Evolutionary conservation across 1,284 basidiomycete genomes (phyloP).

Genomic region (Anthracocystis panici-leucophaei): DNA sequence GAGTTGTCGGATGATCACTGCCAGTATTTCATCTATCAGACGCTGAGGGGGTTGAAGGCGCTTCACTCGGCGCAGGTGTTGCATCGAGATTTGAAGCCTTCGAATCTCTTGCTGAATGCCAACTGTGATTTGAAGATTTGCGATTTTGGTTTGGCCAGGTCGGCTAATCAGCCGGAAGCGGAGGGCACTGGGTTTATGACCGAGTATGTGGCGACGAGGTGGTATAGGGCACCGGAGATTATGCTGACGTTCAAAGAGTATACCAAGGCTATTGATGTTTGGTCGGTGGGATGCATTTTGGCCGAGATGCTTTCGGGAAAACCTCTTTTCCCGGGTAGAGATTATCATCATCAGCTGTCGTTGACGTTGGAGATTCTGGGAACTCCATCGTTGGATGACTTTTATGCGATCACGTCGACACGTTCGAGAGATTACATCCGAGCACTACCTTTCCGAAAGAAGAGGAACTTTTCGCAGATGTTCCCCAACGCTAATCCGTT

Average conservation of each 20-base stretch:
- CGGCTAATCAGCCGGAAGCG: conserved; percentile 66
- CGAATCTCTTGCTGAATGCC: conserved; percentile 66
- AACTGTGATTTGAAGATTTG: conserved; percentile 69
- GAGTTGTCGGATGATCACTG: conserved; percentile 80
- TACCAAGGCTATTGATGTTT: conserved; percentile 73
- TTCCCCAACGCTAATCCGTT: conserved; percentile 81
- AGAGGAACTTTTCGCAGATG: conserved; percentile 80
- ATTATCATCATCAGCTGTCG: conserved; percentile 73
- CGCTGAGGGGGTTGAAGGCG: conserved; percentile 68
- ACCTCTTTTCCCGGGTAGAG: conserved; percentile 84
- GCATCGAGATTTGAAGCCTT: conserved; percentile 67
- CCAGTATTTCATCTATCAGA: conserved; percentile 94
- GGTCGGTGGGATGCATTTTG: conserved; percentile 93
- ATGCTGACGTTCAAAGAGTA: conserved; percentile 70
- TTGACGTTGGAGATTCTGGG: conserved; percentile 76
- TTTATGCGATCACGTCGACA: conserved; percentile 79
- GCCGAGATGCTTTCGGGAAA: conserved; percentile 93
- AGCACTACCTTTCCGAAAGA: conserved; percentile 89
- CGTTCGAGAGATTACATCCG: conserved; percentile 92
- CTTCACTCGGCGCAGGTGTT: conserved; percentile 68
- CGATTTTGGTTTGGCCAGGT: conserved; percentile 69
- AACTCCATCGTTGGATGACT: conserved; percentile 76
- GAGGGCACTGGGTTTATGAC: conserved; percentile 69
- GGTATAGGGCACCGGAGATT: conserved; percentile 69
- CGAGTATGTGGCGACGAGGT: conserved; percentile 69